phyloP scores from a whole-genome alignment of 352 stramenopile species.

The Globisporangium canariense region DNA sequence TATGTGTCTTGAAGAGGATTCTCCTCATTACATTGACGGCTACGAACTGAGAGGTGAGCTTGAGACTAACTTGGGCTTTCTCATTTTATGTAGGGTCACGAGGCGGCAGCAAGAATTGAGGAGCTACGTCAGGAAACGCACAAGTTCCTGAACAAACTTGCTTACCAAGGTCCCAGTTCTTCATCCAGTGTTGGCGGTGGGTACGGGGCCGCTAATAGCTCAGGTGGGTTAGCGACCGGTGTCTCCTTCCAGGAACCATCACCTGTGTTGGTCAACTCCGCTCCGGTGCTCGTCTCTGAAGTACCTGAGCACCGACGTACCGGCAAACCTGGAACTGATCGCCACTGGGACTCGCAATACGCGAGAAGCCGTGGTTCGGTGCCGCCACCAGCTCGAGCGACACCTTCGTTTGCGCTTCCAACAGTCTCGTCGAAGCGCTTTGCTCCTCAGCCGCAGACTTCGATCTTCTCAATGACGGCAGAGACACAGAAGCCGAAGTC shows the following conservation, averaged over 20 bases:
- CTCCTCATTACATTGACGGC: too few relatives aligned
- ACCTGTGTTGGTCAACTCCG: neutral
- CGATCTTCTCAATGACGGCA: neutral
- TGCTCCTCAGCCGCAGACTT: neutral
- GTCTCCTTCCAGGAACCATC: neutral
- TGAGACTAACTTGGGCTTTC: neutral
- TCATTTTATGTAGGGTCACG: neutral
- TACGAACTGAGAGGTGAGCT: too few relatives aligned
- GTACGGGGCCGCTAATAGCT: neutral
- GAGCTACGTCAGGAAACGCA: slow-evolving; percentile 12
- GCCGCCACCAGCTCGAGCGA: too few relatives aligned
- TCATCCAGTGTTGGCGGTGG: neutral
- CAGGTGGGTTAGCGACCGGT: neutral
- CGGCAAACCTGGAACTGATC: neutral
- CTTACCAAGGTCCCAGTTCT: neutral
- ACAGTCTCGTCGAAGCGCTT: neutral
- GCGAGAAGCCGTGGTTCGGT: neutral
- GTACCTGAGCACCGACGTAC: neutral
- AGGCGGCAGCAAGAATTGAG: slow-evolving; percentile 2
- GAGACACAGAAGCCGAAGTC: neutral
- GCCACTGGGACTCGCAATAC: neutral
- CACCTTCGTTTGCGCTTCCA: neutral
- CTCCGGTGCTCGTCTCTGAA: neutral
- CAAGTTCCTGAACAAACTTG: slow-evolving; percentile 7
- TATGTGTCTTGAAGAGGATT: neutral